A percentile compares a stretch with the other conserved stretches of the same genome.
Evolutionary conservation across 106 monocot species (phyloP).

Genomic region (Iris macrosiphon): DNA sequence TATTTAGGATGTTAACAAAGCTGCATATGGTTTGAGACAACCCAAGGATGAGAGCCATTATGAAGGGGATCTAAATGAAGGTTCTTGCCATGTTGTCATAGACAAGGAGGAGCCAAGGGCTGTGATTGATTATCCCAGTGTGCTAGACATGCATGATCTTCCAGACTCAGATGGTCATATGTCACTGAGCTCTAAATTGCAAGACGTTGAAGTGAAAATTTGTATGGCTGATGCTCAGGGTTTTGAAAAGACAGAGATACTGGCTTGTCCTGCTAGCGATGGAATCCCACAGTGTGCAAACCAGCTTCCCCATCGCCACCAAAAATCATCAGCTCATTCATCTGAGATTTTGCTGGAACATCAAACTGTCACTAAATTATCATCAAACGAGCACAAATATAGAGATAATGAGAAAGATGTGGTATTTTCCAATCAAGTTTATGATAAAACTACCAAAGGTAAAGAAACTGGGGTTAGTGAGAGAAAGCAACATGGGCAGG

Average conservation of each 20-base stretch:
- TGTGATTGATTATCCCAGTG: conserved; percentile 3
- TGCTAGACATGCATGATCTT: neutral
- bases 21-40: conserved; percentile 25
- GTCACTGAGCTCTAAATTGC: conserved; percentile 9
- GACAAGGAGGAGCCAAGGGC: conserved; percentile 14
- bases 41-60: conserved; percentile 27
- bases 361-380: neutral
- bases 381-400: conserved; percentile 20
- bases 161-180: conserved; percentile 13
- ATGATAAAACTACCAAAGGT: conserved; percentile 6
- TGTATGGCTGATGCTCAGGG: conserved; percentile 5
- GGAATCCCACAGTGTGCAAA: conserved; percentile 5
- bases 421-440: neutral
- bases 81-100: conserved; percentile 4
- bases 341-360: conserved; percentile 5
- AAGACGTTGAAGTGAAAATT: conserved; percentile 24
- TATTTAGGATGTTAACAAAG: neutral
- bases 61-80: conserved; percentile 16
- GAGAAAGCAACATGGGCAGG: conserved; percentile 9
- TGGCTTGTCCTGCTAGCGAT: neutral
- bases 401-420: conserved; percentile 15
- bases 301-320: neutral
- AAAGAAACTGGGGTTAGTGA: conserved; percentile 5
- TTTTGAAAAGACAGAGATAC: neutral
- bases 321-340: conserved; percentile 5